Conservation (phyloP, 2,329 filamentous ascomycete genomes). For the Madurella mycetomatis region DNA sequence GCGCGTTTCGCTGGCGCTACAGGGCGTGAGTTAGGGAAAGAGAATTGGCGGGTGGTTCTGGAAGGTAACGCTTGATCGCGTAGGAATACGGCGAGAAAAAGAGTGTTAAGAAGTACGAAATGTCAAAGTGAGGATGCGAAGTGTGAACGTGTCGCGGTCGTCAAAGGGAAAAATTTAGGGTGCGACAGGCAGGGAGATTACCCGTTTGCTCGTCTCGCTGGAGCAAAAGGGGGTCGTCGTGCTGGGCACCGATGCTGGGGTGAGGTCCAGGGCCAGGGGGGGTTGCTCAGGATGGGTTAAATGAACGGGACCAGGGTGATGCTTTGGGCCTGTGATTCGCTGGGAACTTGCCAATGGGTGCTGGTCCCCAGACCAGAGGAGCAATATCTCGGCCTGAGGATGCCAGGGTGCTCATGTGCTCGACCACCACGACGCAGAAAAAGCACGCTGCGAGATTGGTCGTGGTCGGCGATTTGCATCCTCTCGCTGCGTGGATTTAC, state of each 20-base stretch:
- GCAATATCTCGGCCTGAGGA: neutral
- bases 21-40: constrained; percentile 19
- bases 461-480: neutral
- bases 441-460: no score
- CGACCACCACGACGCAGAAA: neutral
- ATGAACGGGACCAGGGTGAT: constrained; percentile 16
- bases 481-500: neutral
- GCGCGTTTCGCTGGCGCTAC: constrained; percentile 36
- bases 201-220: constrained; percentile 16
- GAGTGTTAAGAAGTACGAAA: constrained; percentile 28
- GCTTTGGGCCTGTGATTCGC: constrained; percentile 21
- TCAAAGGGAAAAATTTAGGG: constrained; percentile 28
- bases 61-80: constrained; percentile 25
- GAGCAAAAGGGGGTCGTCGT: constrained; percentile 27
- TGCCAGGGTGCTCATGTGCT: neutral
- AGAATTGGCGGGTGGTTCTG: constrained; percentile 16
- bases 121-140: constrained; percentile 23
- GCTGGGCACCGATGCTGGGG: constrained; percentile 12
- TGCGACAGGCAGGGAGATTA: constrained; percentile 24
- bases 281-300: constrained; percentile 20
- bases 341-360: constrained; percentile 16
- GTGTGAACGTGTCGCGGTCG: constrained; percentile 21
- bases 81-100: constrained; percentile 24
- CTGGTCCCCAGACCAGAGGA: constrained; percentile 3
- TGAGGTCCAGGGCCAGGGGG: constrained; percentile 19